A percentile compares a stretch with the other conserved stretches of the same genome.
phyloP scores from a whole-genome alignment of 306 rosid species.

The Trifolium pratense region DNA sequence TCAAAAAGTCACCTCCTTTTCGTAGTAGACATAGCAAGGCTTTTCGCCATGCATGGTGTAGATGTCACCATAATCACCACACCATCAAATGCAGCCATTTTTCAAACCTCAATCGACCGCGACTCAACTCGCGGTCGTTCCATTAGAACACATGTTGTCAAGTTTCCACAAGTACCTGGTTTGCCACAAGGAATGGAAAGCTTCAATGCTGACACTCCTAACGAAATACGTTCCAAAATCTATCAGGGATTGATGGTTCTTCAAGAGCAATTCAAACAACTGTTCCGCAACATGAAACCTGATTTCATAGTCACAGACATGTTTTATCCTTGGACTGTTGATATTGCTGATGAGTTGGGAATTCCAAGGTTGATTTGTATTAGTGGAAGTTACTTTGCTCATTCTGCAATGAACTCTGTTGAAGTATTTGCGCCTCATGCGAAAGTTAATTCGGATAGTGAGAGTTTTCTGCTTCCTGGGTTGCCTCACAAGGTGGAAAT shows the following conservation, averaged over 20 bases:
- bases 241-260: background rate
- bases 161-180: background rate
- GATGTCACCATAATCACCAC: background rate
- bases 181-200: background rate
- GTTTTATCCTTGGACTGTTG: background rate
- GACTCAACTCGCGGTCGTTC: background rate
- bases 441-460: background rate
- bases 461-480: background rate
- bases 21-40: background rate
- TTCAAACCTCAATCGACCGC: background rate
- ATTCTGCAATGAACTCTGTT: background rate
- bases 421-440: background rate
- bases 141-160: background rate
- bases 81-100: background rate
- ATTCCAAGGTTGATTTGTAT: background rate
- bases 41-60: background rate
- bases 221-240: background rate
- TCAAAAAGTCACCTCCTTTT: background rate
- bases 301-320: background rate
- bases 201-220: background rate
- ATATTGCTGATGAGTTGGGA: background rate
- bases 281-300: background rate
- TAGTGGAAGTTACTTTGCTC: background rate
- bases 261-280: background rate
- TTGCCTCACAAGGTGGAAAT: background rate